A percentile compares a stretch with the other conserved stretches of the same genome.
These are phyloP conservation scores for Gryganskiella cystojenkinii DNA, from an alignment of 192 early-diverging fungal species.

Conservation along the genomic window DNA sequence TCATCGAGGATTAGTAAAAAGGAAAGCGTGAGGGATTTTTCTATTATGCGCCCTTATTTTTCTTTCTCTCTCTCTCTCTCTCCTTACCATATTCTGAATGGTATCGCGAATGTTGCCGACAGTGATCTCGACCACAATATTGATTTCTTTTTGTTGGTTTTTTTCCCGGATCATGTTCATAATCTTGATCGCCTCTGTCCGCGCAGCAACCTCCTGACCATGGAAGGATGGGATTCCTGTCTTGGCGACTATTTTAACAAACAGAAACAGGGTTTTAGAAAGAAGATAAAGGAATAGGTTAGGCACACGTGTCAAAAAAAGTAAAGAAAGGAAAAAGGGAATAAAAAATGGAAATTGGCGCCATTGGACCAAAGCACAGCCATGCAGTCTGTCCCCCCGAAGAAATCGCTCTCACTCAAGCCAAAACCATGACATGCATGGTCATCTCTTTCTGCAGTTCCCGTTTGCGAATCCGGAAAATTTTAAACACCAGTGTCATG, in stretches of 20 bases:
- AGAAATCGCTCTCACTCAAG: too few relatives aligned
- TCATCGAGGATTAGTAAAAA: not conserved
- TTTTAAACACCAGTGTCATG: too few relatives aligned
- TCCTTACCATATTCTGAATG: slow-evolving; percentile 65
- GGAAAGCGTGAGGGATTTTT: not conserved
- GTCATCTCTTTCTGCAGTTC: too few relatives aligned
- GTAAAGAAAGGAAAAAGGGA: not conserved
- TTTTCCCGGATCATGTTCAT: slow-evolving; percentile 42
- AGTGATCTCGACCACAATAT: slow-evolving; percentile 62
- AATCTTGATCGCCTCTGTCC: slow-evolving; percentile 26
- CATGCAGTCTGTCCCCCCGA: too few relatives aligned
- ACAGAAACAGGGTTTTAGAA: not conserved
- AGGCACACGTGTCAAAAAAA: not conserved
- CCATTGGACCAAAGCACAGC: too few relatives aligned
- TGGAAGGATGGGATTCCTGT: slow-evolving; percentile 47
- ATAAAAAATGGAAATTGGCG: too few relatives aligned
- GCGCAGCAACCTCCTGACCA: slow-evolving; percentile 27
- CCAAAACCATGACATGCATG: too few relatives aligned
- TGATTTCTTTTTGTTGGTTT: slow-evolving; percentile 54
- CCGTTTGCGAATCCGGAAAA: too few relatives aligned
- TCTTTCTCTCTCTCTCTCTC: not conserved
- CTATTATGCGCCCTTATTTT: not conserved
- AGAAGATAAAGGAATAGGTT: not conserved
- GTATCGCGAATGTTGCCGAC: slow-evolving; percentile 64
- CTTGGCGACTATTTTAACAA: slow-evolving; percentile 31